Evolutionary conservation across 108 stramenopile species (phyloP).

Genomic region (Cafeteria roenbergensis): DNA sequence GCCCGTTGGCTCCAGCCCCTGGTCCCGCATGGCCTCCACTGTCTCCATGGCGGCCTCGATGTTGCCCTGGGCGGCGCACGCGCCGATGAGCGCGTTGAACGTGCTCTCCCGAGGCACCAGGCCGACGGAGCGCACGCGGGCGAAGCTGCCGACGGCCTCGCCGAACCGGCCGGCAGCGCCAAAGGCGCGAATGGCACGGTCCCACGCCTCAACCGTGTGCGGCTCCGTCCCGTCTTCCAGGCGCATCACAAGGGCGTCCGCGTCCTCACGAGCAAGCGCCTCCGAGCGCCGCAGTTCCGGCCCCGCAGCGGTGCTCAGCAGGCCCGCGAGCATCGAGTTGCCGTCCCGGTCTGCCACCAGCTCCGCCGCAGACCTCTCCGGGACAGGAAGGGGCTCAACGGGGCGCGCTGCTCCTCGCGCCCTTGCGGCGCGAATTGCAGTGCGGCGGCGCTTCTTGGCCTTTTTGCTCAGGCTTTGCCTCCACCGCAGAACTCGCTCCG

Average conservation of each 20-base stretch:
- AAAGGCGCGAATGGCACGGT: neutral
- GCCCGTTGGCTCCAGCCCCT: neutral
- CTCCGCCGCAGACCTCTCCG: neutral
- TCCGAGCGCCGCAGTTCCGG: neutral
- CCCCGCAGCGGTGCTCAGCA: neutral
- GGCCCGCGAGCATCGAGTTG: neutral
- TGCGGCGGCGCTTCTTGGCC: neutral
- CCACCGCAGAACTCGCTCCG: too few relatives aligned
- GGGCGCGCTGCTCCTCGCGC: neutral
- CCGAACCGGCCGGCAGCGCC: neutral
- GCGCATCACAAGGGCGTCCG: neutral
- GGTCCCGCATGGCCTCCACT: neutral
- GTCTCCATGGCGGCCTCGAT: neutral
- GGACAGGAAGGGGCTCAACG: too few relatives aligned
- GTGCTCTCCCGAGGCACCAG: neutral
- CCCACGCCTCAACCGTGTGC: neutral
- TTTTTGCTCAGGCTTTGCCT: neutral
- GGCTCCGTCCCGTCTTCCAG: neutral
- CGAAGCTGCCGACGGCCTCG: neutral
- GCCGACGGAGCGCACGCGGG: neutral
- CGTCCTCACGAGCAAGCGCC: neutral
- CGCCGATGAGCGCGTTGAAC: neutral
- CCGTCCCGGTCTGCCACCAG: neutral
- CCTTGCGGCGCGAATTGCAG: neutral
- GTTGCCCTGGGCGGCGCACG: slow-evolving; percentile 7